Base-by-base conservation (phyloP, 1,284 basidiomycete genomes). In the Vanrija sp. region DNA sequence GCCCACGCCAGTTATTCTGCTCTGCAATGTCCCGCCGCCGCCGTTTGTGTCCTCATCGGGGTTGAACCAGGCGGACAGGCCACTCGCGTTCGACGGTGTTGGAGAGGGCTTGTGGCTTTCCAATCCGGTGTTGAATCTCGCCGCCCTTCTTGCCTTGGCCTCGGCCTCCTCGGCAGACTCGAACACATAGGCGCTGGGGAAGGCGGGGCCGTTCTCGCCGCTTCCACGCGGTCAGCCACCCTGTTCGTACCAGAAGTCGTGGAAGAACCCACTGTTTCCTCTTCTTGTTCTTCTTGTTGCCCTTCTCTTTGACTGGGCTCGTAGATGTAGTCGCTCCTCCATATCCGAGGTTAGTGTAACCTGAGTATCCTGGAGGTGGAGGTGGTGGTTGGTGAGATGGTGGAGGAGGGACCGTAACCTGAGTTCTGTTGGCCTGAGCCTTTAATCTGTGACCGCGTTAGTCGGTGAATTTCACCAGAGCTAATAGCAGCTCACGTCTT, bases 271-370 rank as follows among this genome's bases (percentile, higher is more conserved):
- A 72, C 71, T 68, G 63, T 65, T 57, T 72, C 65, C 57, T 34
- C 34, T 55, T 49, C 55, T 69, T 66, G 53, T 69, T 69, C 66
- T 73, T 71, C 60, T 70, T 70, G 44, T 60, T 68, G n/a, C 46
- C 45, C 54, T 61, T 57, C 51, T 61, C 57, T 28, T 48, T 49
- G 21, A 43, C 46, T 39, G 34, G 34, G 34, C 43, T 51, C 1
- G 54, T 43, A 7, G 42, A 8, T 3, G 48, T 46, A 14, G 52
- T 38, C 25, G 44, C 21, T 7, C 23, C 21, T 1, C 34, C 18
- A 28, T 21, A 48, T 10, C 29, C 14, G 7, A 16, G 15, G 46
- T 12, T 42, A 5, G 7, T n/a, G n/a, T 21, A n/a, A 19, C 40
- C n/a, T 7, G 16, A 42, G 19, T 42, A n/a, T 16, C 34, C 34